Evolutionary conservation across 164 flowering plant genomes (phyloP).

Genomic region (Nymphaea colorata): DNA sequence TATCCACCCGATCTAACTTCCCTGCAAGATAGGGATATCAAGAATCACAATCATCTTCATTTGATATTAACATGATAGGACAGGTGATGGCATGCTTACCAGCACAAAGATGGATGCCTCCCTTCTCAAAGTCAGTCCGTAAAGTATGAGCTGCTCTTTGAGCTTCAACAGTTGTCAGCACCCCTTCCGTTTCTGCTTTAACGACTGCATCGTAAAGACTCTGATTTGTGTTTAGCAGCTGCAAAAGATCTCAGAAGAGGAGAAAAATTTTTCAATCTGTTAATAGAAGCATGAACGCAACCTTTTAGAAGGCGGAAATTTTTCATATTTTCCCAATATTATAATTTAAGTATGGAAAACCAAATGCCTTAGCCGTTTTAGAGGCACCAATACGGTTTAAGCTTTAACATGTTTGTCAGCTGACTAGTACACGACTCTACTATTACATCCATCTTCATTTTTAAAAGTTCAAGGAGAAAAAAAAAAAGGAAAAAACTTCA

Average conservation of each 20-base stretch:
- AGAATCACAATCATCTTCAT: neutral
- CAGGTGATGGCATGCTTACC: constrained; percentile 24
- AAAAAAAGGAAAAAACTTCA: too few relatives aligned
- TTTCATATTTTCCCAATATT: too few relatives aligned
- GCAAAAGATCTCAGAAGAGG: constrained; percentile 12
- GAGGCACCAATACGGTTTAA: too few relatives aligned
- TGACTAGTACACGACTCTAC: too few relatives aligned
- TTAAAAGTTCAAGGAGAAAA: too few relatives aligned
- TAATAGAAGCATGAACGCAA: too few relatives aligned
- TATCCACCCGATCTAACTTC: constrained; percentile 60
- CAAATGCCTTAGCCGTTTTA: too few relatives aligned
- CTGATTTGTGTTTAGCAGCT: constrained; percentile 83
- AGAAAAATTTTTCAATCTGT: neutral
- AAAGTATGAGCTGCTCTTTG: constrained; percentile 63
- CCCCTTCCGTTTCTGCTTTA: constrained; percentile 59
- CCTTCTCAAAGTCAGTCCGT: constrained; percentile 91
- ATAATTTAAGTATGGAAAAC: too few relatives aligned
- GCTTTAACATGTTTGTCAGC: too few relatives aligned
- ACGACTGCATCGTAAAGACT: constrained; percentile 62
- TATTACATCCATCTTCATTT: too few relatives aligned
- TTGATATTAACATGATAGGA: neutral
- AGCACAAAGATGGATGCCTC: constrained; percentile 79
- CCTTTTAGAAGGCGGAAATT: too few relatives aligned
- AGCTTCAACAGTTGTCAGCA: constrained; percentile 51
- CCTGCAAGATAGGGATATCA: constrained; percentile 30